Evolutionary conservation across 805 yeast genomes (phyloP).

Genomic region (Hanseniaspora occidentalis): DNA sequence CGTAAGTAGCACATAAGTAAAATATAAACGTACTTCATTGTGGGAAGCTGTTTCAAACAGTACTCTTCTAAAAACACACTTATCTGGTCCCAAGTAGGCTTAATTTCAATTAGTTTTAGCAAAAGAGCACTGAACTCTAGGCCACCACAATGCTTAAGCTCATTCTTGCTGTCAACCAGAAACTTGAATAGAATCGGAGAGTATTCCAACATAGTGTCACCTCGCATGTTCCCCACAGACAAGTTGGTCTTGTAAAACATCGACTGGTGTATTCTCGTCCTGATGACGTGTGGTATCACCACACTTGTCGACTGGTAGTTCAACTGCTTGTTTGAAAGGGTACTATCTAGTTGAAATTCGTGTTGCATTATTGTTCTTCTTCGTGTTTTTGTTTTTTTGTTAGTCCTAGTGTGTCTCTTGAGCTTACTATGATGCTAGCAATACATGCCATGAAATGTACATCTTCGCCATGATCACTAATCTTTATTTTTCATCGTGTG

Average conservation of each 20-base stretch:
- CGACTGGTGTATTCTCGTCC: constrained; percentile 20
- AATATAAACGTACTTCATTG: constrained; percentile 57
- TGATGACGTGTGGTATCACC: constrained; percentile 20
- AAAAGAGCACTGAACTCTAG: constrained; percentile 42
- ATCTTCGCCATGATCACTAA: no score
- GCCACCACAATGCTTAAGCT: constrained; percentile 16
- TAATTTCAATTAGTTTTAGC: constrained; percentile 63
- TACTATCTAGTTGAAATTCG: not conserved
- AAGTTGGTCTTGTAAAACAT: constrained; percentile 22
- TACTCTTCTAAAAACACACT: constrained; percentile 12
- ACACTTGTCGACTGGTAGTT: constrained; percentile 5
- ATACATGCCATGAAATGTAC: no score
- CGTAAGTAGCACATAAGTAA: constrained; percentile 56
- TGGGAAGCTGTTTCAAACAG: constrained; percentile 37
- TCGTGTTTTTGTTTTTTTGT: not conserved
- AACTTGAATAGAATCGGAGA: not conserved
- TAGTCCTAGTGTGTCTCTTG: not conserved
- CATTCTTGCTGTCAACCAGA: not conserved
- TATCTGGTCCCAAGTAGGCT: constrained; percentile 36
- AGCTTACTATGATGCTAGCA: no score
- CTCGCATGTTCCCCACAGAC: constrained; percentile 15
- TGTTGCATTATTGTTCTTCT: not conserved
- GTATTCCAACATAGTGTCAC: constrained; percentile 16
- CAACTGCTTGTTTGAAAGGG: not conserved
- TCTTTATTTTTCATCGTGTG: no score